A percentile compares a stretch with the other conserved stretches of the same genome.
These are phyloP conservation scores for Digitaria exilis DNA, from an alignment of 202 grass and related monocot species.

Conservation along the genomic window DNA sequence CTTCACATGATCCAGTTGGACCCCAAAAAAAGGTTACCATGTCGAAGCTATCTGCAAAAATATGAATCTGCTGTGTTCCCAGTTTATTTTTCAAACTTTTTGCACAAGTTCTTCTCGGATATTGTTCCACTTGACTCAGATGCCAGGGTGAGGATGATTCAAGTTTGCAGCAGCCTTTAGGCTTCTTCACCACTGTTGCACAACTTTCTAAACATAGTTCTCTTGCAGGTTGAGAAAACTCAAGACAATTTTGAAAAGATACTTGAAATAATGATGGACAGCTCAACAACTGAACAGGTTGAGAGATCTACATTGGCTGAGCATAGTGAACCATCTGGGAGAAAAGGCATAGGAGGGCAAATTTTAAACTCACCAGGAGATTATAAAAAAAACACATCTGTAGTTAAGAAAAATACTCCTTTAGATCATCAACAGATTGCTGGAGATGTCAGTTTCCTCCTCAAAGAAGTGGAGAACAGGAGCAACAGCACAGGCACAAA, in stretches of 20 bases:
- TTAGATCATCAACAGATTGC: constrained; percentile 62
- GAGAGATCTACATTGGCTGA: constrained; percentile 17
- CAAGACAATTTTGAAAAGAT: constrained; percentile 78
- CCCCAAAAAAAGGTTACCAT: constrained; percentile 82
- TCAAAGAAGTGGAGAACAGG: constrained; percentile 80
- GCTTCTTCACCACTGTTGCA: constrained; percentile 4
- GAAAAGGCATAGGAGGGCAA: constrained; percentile 30
- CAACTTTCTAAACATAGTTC: constrained; percentile 22
- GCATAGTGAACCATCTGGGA: constrained; percentile 41
- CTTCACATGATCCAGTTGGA: constrained; percentile 99
- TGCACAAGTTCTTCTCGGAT: constrained; percentile 96
- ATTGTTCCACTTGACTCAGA: constrained; percentile 90
- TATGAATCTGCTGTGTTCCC: constrained; percentile 86
- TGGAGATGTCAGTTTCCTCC: constrained; percentile 84
- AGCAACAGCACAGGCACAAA: constrained; percentile 37
- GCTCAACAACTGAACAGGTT: constrained; percentile 42
- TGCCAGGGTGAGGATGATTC: constrained; percentile 74
- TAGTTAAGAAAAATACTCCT: constrained; percentile 53
- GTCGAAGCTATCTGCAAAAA: constrained; percentile 84
- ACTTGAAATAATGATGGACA: constrained; percentile 74
- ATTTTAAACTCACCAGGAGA: constrained; percentile 44
- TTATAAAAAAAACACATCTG: constrained; percentile 25
- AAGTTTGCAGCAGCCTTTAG: constrained; percentile 18
- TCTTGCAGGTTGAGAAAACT: constrained; percentile 74
- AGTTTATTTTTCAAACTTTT: constrained; percentile 85